Evolutionary conservation across 2,329 filamentous ascomycete species (phyloP).

Genomic region (Talaromyces amestolkiae): DNA sequence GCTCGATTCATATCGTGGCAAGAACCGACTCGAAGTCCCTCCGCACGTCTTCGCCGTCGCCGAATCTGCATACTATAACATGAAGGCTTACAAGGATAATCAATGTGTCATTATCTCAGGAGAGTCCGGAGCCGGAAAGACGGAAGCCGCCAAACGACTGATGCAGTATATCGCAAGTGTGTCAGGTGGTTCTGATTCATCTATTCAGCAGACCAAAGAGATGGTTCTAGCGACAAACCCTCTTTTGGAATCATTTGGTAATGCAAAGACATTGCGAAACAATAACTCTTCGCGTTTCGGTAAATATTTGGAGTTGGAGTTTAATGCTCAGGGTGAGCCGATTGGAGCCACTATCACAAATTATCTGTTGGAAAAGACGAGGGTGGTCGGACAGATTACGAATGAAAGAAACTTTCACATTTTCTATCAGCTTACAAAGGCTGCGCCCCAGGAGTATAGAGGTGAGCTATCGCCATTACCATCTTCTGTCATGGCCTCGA

Average conservation of each 20-base stretch:
- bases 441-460: constrained; percentile 80
- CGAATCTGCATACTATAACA: constrained; percentile 96
- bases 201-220: constrained; percentile 96
- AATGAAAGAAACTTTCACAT: constrained; percentile 99
- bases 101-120: constrained; percentile 99
- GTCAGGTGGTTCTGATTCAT: constrained; percentile 77
- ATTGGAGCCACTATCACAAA: constrained; percentile 98
- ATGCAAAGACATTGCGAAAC: constrained; percentile 95
- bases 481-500: background rate
- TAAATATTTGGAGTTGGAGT: constrained; percentile 96
- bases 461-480: constrained; percentile 35
- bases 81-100: constrained; percentile 99
- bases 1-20: constrained; percentile 89
- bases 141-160: constrained; percentile 94
- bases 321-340: constrained; percentile 86
- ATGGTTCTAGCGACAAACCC: constrained; percentile 99
- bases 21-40: constrained; percentile 89
- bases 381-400: constrained; percentile 89
- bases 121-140: constrained; percentile 97
- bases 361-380: constrained; percentile 90
- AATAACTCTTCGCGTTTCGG: constrained; percentile 99
- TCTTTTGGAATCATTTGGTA: constrained; percentile 93
- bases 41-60: constrained; percentile 98
- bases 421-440: constrained; percentile 98
- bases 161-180: constrained; percentile 99